Conservation (phyloP, 371 early-diverging fungal genomes). For the Mucor irregularis region DNA sequence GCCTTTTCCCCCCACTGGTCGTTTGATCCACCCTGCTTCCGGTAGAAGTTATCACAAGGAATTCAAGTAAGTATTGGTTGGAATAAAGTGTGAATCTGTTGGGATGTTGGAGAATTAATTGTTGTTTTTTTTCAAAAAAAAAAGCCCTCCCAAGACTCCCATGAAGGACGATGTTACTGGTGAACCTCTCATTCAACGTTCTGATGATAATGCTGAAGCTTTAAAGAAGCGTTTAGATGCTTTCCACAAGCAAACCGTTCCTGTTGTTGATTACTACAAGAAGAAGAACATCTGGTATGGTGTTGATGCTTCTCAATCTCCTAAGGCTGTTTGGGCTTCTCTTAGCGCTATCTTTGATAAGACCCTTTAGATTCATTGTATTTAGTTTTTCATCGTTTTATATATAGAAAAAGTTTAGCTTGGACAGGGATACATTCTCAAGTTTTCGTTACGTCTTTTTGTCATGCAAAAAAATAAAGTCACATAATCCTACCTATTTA, state of each 20-base stretch:
- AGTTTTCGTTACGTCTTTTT: no score
- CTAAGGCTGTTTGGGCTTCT: constrained; percentile 89
- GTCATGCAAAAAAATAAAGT: no score
- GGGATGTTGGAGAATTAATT: no score
- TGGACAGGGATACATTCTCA: no score
- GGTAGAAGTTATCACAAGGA: constrained; percentile 97
- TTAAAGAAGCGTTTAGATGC: constrained; percentile 90
- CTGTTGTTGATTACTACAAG: constrained; percentile 97
- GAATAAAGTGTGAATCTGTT: no score
- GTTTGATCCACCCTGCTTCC: constrained; percentile 91
- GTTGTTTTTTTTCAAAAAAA: no score
- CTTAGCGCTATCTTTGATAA: constrained; percentile 86
- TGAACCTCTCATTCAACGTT: constrained; percentile 95
- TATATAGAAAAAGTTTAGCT: neutral
- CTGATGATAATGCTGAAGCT: constrained; percentile 97
- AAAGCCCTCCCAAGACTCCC: constrained; percentile 87
- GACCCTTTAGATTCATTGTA: constrained; percentile 45
- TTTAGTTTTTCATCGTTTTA: constrained; percentile 9
- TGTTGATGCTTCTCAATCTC: constrained; percentile 93
- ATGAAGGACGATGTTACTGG: constrained; percentile 97
- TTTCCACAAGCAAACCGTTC: constrained; percentile 96
- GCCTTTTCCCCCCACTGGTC: constrained; percentile 93
- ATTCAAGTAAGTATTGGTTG: constrained; percentile 82
- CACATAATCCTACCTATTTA: no score
- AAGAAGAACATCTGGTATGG: constrained; percentile 87